Base-by-base conservation (phyloP, 2,329 filamentous ascomycete genomes). In the Pseudogymnoascus sp. region DNA sequence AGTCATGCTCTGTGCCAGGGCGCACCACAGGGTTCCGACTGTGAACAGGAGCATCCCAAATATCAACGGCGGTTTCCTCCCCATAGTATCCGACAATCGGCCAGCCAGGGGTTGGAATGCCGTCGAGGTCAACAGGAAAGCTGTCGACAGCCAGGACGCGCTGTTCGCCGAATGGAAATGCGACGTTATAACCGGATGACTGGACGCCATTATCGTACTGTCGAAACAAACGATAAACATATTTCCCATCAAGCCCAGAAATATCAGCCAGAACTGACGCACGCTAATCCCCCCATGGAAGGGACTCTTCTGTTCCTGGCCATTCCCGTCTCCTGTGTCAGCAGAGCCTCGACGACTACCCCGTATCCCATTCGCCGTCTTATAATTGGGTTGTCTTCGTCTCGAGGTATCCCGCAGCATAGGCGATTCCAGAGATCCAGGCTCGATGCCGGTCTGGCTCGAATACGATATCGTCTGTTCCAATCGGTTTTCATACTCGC, bases 101-200 rank as follows among this genome's bases (percentile, higher is more conserved):
- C 88, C 89, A 65, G 90, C 83, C 1, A 93, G 75, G 0, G 90
- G 89, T 73, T 92, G 87, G 62, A 90, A 87, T 22, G 86, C 84
- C 1, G 89, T 92, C 3, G 85, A 89, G 0, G 89, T 91, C 37
- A 94, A 78, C 36, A 93, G 74, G 65, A 92, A 93, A 0, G 88
- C 84, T 0, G 89, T 93, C 1, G 88, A 91, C 4, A 93, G 78
- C 90, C 90, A 94, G 1, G 89, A 91, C 2, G 90, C 90, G 54
- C 85, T 85, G 72, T 93, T 91, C 33, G 88, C 89, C 57, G 87
- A 83, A 63, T 86, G 77, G 73, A 93, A 93, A 72, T 92, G 85
- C 0, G 88, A 91, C 0, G 89, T 92, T 64, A 93, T 91, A 62
- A 90, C 87, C 0, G 89, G 89, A 72, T 94, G 89, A 41, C 82